Percentiles rank a stretch among this genome's conserved stretches.
Conservation (phyloP, 805 yeast species). For the Ogataea paradorogensis region DNA sequence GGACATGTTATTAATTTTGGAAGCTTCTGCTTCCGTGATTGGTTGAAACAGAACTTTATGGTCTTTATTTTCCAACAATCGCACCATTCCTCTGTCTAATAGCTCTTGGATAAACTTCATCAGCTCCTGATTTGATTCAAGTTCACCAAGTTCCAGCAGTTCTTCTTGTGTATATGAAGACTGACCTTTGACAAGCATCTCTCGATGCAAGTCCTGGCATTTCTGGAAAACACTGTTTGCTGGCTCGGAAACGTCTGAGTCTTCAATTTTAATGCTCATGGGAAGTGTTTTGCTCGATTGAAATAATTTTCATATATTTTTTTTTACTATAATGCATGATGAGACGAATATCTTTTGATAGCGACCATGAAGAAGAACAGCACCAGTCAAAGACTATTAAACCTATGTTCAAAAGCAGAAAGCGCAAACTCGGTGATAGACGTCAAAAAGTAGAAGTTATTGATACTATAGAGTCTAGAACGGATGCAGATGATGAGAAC, state of each 20-base stretch:
- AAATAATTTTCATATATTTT: constrained; percentile 4
- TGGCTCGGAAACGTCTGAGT: constrained; percentile 10
- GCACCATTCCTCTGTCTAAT: constrained; percentile 52
- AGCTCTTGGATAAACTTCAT: constrained; percentile 45
- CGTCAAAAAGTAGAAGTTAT: neutral
- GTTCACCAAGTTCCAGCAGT: constrained; percentile 48
- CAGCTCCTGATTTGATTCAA: constrained; percentile 40
- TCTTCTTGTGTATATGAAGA: constrained; percentile 67
- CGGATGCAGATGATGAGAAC: constrained; percentile 3
- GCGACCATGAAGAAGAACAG: constrained; percentile 4
- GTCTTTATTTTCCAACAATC: constrained; percentile 62
- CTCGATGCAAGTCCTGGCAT: constrained; percentile 43
- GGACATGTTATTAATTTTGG: constrained; percentile 70
- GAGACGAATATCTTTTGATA: constrained; percentile 8
- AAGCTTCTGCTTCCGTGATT: constrained; percentile 69
- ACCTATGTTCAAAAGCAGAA: constrained; percentile 7
- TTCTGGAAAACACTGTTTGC: neutral
- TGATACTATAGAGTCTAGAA: neutral
- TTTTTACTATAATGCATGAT: constrained; percentile 2
- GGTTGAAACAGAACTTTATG: constrained; percentile 70
- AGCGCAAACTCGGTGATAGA: constrained; percentile 4
- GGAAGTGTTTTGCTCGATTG: neutral
- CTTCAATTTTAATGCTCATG: constrained; percentile 10
- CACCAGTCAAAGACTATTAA: neutral
- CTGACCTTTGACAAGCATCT: constrained; percentile 54